Base-by-base conservation (phyloP, 192 early-diverging fungal genomes). In the Kappamyces sp. region DNA sequence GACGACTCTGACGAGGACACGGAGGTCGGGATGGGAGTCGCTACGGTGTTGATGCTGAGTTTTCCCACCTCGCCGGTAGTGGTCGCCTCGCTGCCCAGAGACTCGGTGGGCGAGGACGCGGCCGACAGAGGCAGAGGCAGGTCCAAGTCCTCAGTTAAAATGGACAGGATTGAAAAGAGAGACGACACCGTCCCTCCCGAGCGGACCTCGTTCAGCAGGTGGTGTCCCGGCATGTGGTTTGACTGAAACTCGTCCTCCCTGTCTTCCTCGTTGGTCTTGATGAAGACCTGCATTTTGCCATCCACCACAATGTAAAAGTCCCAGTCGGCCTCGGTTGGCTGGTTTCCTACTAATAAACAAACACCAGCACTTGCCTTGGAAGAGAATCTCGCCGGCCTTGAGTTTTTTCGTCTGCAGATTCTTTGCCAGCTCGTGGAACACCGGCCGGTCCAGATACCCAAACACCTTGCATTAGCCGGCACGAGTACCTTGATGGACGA, bases 281-380 rank as follows among this genome's bases (percentile, higher is more conserved):
- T 80, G 74, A 80, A 97, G 6, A 97, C 88, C 68, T 94, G 90
- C 44, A 99, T 87, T 59, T 81, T 75, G 34, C 96, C 96, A 51
- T 99, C 96, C 13, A 97, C 89, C 2, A 99, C 96, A 49, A 97
- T 87, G 68, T 90, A 96, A 63, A 99, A 99, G 44, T 84, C 89
- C 34, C 49, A 60, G 42, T 80, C 71, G 60, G 90, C 87, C 50
- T 85, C 80, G 33, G 89, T 88, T 0, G 51, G 43, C 23, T 23
- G 23, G 23, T 23, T 23, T 23, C 23, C 23, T 23, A 0, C 23
- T 23, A 23, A 23, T 23, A 23, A 23, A 23, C 23, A 23, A 23
- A 23, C 23, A 23, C 23, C 23, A 23, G 23, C 23, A 23, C 23
- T 23, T 23, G 23, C 23, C 23, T n/a, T 51, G 62, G 47, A 73